Evolutionary conservation across 2,329 filamentous ascomycete genomes (phyloP).

Genomic region (Dactylellina sp.): DNA sequence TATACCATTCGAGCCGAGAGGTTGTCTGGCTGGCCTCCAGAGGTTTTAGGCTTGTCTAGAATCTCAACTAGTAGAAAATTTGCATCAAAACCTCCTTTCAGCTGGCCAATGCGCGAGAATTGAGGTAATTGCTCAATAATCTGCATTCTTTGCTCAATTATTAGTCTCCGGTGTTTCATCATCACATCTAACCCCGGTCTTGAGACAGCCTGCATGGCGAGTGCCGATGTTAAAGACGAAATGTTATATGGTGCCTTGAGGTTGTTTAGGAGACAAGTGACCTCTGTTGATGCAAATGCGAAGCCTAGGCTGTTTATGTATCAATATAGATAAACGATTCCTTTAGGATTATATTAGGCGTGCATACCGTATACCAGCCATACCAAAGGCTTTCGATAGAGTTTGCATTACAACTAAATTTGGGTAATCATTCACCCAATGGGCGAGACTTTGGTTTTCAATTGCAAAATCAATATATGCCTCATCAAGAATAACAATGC

Average conservation of each 20-base stretch:
- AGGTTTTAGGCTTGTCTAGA: slow-evolving; percentile 71
- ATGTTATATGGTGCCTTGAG: slow-evolving; percentile 98
- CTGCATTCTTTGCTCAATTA: slow-evolving; percentile 81
- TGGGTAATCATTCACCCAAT: slow-evolving; percentile 91
- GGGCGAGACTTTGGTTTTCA: slow-evolving; percentile 81
- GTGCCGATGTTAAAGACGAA: slow-evolving; percentile 83
- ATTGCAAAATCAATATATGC: slow-evolving; percentile 96
- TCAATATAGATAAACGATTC: neutral
- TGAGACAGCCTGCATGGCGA: slow-evolving; percentile 80
- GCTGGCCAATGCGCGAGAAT: slow-evolving; percentile 81
- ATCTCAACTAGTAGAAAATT: slow-evolving; percentile 96
- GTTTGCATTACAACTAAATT: slow-evolving; percentile 99
- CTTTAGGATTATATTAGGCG: neutral
- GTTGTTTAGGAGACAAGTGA: slow-evolving; percentile 85
- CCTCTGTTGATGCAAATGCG: slow-evolving; percentile 79
- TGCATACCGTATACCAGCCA: slow-evolving; percentile 81
- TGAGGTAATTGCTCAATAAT: slow-evolving; percentile 78
- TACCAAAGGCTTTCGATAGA: slow-evolving; percentile 94
- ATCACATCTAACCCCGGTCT: slow-evolving; percentile 77
- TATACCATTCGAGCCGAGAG: slow-evolving; percentile 82
- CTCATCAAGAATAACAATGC: slow-evolving; percentile 91
- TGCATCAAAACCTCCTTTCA: slow-evolving; percentile 81
- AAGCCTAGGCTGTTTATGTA: slow-evolving; percentile 72
- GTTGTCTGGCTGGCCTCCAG: slow-evolving; percentile 80
- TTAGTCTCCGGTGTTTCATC: slow-evolving; percentile 75